Evolutionary conservation across 148 eudicot genomes (phyloP).

Genomic region (Amaranthus cruentus): DNA sequence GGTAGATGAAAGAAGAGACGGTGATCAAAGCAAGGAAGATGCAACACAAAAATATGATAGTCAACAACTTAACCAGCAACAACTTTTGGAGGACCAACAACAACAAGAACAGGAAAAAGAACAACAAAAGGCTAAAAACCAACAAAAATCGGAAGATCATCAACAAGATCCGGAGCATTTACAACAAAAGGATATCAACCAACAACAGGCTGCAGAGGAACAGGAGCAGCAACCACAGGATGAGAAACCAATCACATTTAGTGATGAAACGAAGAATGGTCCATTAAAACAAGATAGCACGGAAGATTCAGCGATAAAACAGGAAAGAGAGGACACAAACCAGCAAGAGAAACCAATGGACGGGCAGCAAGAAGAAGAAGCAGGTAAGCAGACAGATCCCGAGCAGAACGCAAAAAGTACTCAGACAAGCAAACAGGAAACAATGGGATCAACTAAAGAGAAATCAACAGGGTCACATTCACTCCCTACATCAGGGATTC

Average conservation of each 20-base stretch:
- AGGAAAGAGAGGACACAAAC: constrained; percentile 11
- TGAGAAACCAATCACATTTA: constrained; percentile 30
- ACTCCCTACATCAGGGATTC: constrained; percentile 50
- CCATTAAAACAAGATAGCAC: constrained; percentile 32
- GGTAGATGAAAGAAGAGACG: constrained; percentile 15
- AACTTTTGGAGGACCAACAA: constrained; percentile 5
- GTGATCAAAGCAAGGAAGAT: constrained; percentile 11
- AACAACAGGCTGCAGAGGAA: constrained; percentile 15
- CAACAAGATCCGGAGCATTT: constrained; percentile 8
- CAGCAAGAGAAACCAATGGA: constrained; percentile 19
- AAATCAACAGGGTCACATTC: constrained; percentile 25
- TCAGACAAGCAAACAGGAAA: constrained; percentile 20
- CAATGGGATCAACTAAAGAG: constrained; percentile 24
- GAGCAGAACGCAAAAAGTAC: constrained; percentile 2
- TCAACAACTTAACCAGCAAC: background rate
- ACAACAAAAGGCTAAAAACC: constrained; percentile 14
- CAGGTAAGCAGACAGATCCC: constrained; percentile 3
- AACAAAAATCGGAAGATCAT: constrained; percentile 12
- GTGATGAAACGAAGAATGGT: constrained; percentile 33
- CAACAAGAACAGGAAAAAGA: background rate
- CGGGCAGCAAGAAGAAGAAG: constrained; percentile 22
- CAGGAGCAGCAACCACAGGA: constrained; percentile 21
- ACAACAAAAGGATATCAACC: constrained; percentile 16
- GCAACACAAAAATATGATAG: constrained; percentile 17
- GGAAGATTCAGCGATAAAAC: constrained; percentile 22